Base-by-base conservation (phyloP, 2,329 filamentous ascomycete species). In the Emericellopsis atlantica region DNA sequence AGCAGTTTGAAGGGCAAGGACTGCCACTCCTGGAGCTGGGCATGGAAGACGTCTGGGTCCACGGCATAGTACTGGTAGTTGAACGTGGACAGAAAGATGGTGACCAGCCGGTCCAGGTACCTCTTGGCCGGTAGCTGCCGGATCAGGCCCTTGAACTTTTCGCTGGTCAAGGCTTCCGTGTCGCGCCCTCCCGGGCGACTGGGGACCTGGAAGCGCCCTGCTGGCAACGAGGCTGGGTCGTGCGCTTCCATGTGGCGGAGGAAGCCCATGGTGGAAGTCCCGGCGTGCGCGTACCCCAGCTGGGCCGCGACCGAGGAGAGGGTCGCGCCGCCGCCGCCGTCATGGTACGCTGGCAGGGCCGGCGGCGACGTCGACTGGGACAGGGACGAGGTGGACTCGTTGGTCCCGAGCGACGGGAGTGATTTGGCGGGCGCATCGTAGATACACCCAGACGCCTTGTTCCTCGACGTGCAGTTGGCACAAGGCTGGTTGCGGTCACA, bases 401-500 rank as follows among this genome's bases (percentile, higher is more conserved):
- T 29, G 8, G 26, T 12, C 9, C 9, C 12, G 4, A 29, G 26
- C 9, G 26, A 29, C 8, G 26, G 26, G 9, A 29, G 12, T 7
- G 12, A 29, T 6, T 29, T 29, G 26, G 26, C 26, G 26, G 26
- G 26, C 26, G 26, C 69, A 54, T 79, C 74, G 51, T 79, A 80
- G 18, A 61, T 62, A 50, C 76, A 80, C n/a, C 62, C 57, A 2
- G 63, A 58, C 46, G 71, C 64, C 52, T 75, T 78, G 49, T 70
- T 72, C 40, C 76, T 66, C 40, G 69, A 67, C 26, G 67, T 61
- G 55, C 76, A 80, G 52, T 78, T 78, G 37, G 68, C 66, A 54
- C 76, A 79, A 2, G 76, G 76, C 44, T 70, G 61, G 44, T 70
- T 65, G 44, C 76, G 68, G 51, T 80, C 74, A 54, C 76, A 80